Evolutionary conservation across 805 yeast genomes (phyloP), one percentile per base, ranked within the genome.

Genomic region (Wickerhamomyces queroliae): DNA sequence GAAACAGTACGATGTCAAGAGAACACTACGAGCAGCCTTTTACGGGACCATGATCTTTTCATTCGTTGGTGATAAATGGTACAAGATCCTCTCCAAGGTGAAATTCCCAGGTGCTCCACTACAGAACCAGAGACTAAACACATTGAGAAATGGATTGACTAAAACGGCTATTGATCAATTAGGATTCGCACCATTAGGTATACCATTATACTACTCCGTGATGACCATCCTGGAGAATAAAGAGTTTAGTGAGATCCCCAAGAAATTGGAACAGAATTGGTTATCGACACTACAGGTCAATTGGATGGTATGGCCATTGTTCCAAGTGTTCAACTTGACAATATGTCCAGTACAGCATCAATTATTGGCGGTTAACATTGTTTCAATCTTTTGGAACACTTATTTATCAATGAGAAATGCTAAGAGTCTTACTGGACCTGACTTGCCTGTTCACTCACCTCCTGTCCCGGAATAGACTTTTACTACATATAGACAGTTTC

Each of bases 301-400:
- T 58, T 88, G 95, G 90, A 55, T 69, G 37, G 83, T 91, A 11
- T 93, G 98, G 99, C 98, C 98, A 0, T 61, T 76, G 0, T 84
- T 93, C 46, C 98, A 93, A 62, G 53, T 79, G 39, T 46, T 81
- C 45, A 93, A 91, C 62, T 87, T 91, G 54, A 71, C 79, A 34
- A 52, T 85, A 7, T 73, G 88, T 3, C 97, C 97, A 0, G 73
- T 79, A 7, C 79, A 79, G 33, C 76, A 74, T 49, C 72, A 95
- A 28, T 59, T 90, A 34, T 52, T 85, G 34, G 67, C 78, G 10
- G 95, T 84, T 23, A 87, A 87, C 52, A 42, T 78, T 4, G 70
- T 85, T 20, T 78, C 91, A 35, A 75, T 89, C 21, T 76, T 80
- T 16, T 90, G 96, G 96, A 89, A 89, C 57, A 77, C 91, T 21